Base-by-base conservation (phyloP, 139 green algal genomes). In the Astrephomene gubernaculifera region DNA sequence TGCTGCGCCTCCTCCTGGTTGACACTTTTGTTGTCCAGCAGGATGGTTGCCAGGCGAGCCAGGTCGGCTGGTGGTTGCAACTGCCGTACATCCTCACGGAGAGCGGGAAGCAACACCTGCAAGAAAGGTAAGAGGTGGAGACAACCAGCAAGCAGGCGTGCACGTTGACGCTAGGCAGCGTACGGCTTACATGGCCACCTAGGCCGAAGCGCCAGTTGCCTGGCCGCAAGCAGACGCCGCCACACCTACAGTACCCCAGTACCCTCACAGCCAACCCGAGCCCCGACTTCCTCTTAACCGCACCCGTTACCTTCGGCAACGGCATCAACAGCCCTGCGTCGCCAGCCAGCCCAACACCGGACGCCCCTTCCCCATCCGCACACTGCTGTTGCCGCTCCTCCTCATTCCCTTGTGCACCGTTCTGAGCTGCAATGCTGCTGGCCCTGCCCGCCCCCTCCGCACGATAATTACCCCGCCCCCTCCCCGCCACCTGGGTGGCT, bases 21-120 rank as follows among this genome's bases (percentile, higher is more conserved):
- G n/a, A n/a, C n/a, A n/a, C n/a, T n/a, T n/a, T n/a, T n/a, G n/a
- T n/a, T 39, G 39, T 25, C 25, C 5, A 3, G 7, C 4, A 7
- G 22, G 14, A 14, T 25, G 1, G 19, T 24, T 25, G 68, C 68
- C 38, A 74, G 68, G 5, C 8, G 22, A 22, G n/a, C 9, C 12
- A 84, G 41, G 35, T 71, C 49, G 1, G 49, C 14, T 0, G 79
- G 79, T 0, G 79, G 33, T 24, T 31, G 14, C 25, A 86, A 36
- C 49, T 54, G 45, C 79, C 44, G 65, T 10, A 86, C 67, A 79
- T 97, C 94, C 2, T 91, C 76, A 0, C 94, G 85, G 43, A 97
- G 81, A 2, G 93, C 90, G 10, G 92, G 92, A 44, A 97, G 89
- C 36, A 97, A 80, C 24, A 95, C 93, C 60, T 93, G 89, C n/a